phyloP scores from a whole-genome alignment of 257 asterid genomes.

The Solanum pimpinellifolium region DNA sequence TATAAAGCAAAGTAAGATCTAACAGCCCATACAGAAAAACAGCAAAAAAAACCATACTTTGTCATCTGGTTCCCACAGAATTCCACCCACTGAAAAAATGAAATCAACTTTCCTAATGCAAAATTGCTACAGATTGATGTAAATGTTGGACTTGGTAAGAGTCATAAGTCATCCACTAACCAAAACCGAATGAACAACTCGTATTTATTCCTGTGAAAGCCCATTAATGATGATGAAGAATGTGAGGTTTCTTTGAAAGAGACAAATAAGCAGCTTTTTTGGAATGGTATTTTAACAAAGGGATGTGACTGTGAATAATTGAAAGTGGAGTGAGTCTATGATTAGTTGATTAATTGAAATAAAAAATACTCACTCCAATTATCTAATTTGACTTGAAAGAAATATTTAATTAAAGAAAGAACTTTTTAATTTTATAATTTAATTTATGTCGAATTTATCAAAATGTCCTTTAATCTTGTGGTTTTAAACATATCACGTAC shows the following conservation, averaged over 20 bases:
- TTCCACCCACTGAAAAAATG: background rate
- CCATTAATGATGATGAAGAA: background rate
- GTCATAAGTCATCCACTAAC: background rate
- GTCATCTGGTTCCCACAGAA: background rate
- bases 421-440: no score
- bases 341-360: background rate
- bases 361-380: no score
- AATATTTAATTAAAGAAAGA: no score
- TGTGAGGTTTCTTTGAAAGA: background rate
- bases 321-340: background rate
- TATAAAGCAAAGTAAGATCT: background rate
- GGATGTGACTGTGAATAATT: background rate
- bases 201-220: background rate
- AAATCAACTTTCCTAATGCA: background rate
- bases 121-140: background rate
- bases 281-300: background rate
- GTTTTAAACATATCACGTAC: fast-evolving
- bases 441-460: no score
- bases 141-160: background rate
- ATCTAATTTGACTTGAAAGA: no score
- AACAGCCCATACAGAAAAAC: background rate
- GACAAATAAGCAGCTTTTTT: background rate
- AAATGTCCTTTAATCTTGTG: no score
- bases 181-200: background rate
- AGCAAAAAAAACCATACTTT: background rate